Evolutionary conservation across 23 red algal species (phyloP).

Genomic region (Gracilaria vermiculophylla): DNA sequence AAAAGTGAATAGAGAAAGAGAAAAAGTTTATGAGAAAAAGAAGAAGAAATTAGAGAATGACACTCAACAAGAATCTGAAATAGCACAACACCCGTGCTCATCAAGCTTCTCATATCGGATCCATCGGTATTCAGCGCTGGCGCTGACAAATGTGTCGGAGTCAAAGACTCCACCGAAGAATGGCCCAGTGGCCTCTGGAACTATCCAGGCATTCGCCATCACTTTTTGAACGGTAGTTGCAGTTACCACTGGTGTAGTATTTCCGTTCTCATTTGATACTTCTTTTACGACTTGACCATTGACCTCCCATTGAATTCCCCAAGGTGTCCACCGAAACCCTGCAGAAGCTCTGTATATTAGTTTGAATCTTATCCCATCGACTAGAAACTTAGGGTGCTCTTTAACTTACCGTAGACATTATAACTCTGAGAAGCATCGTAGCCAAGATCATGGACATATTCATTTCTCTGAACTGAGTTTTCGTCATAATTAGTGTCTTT

Average conservation of each 20-base stretch:
- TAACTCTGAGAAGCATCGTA: constrained; percentile 31
- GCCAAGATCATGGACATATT: background rate
- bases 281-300: constrained; percentile 6
- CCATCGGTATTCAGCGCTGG: constrained; percentile 15
- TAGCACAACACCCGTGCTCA: background rate
- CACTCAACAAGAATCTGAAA: background rate
- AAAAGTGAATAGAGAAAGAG: too few species aligned
- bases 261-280: background rate
- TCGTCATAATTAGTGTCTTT: background rate
- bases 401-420: constrained; percentile 27
- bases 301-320: constrained; percentile 34
- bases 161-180: constrained; percentile 20
- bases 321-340: constrained; percentile 32
- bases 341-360: too few species aligned
- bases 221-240: constrained; percentile 19
- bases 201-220: constrained; percentile 29
- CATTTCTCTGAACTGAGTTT: background rate
- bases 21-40: too few species aligned
- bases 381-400: too few species aligned
- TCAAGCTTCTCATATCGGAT: constrained; percentile 25
- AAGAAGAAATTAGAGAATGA: too few species aligned
- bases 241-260: constrained; percentile 9
- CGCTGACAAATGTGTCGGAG: background rate
- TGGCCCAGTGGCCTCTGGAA: background rate
- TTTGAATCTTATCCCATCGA: too few species aligned